Evolutionary conservation across 164 flowering plant species (phyloP).

Genomic region (Vitis riparia): DNA sequence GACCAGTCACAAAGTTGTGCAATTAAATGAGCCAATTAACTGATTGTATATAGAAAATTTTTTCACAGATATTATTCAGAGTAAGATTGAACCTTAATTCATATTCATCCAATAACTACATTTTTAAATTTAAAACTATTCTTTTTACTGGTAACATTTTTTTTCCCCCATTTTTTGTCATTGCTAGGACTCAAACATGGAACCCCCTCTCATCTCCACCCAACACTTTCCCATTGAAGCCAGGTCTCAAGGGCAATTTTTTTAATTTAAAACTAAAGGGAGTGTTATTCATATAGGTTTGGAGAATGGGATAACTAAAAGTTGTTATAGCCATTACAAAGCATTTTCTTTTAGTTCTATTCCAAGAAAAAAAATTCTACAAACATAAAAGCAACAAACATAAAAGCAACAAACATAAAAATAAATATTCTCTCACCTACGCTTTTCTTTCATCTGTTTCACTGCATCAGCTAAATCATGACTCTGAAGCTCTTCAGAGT

Average conservation of each 20-base stretch:
- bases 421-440: constrained; percentile 46
- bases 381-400: not conserved
- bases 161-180: no score
- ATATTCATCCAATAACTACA: no score
- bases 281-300: no score
- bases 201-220: no score
- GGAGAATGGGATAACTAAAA: not conserved
- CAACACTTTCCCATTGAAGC: no score
- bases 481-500: constrained; percentile 97
- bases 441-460: constrained; percentile 98
- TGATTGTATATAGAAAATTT: not conserved
- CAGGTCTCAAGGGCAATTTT: no score
- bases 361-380: not conserved
- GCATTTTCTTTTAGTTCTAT: not conserved
- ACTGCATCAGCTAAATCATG: constrained; percentile 99
- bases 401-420: not conserved
- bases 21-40: not conserved
- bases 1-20: not conserved
- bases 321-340: not conserved
- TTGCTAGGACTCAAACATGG: no score
- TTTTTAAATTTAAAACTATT: no score
- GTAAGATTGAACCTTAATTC: no score
- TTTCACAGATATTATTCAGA: not conserved
- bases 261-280: no score
- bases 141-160: no score